A percentile compares a stretch with the other conserved stretches of the same genome.
phyloP scores from a whole-genome alignment of 2,329 filamentous ascomycete species.

The Neofusicoccum ribis region DNA sequence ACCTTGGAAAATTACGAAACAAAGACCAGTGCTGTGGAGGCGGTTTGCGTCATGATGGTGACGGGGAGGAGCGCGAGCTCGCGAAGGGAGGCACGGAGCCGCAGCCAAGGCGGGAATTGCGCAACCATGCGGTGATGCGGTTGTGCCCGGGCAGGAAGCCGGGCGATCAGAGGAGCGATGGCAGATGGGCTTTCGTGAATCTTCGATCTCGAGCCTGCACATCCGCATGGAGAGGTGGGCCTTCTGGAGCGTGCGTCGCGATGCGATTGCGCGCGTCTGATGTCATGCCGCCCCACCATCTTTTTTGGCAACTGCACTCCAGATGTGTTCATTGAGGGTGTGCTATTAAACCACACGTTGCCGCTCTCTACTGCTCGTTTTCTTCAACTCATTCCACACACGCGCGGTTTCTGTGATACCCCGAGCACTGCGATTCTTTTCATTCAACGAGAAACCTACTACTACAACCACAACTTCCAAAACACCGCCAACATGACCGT shows the following conservation, averaged over 20 bases:
- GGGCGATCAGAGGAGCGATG: background rate
- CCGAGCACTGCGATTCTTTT: background rate
- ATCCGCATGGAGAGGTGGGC: slow-evolving; percentile 10
- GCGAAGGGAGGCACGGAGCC: background rate
- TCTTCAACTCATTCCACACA: background rate
- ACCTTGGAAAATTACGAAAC: background rate
- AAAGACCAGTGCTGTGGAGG: background rate
- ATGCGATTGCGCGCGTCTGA: background rate
- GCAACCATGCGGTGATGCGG: background rate
- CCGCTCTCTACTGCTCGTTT: background rate
- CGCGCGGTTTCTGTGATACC: background rate
- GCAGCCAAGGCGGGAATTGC: background rate
- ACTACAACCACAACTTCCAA: background rate
- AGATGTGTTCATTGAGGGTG: background rate
- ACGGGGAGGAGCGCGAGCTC: background rate
- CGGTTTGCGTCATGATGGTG: slow-evolving; percentile 1
- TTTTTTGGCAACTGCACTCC: background rate
- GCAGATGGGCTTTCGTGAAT: slow-evolving; percentile 7
- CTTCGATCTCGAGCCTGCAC: slow-evolving; percentile 15
- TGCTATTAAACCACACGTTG: slow-evolving; percentile 5
- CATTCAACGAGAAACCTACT: background rate
- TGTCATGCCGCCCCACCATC: slow-evolving; percentile 17
- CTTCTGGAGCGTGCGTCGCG: background rate
- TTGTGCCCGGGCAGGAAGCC: background rate
- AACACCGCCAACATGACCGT: slow-evolving; percentile 11